Percentiles rank a stretch among this genome's conserved stretches.
phyloP scores from a whole-genome alignment of 176 grass and related monocot species.

The Ensete ventricosum region DNA sequence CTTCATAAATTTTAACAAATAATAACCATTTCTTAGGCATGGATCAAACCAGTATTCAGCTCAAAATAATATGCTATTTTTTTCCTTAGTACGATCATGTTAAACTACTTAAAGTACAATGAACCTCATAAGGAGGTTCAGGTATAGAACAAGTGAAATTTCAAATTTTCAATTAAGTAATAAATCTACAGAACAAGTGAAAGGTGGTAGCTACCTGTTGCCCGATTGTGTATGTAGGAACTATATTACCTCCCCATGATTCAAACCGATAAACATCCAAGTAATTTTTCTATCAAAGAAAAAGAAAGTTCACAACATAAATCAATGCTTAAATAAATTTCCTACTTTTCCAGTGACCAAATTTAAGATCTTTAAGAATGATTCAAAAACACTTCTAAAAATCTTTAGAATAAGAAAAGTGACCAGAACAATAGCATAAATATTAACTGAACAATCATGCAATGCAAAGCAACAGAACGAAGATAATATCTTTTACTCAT shows the following conservation, averaged over 20 bases:
- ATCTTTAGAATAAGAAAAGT: neutral
- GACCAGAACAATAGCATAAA: neutral
- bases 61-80: too few relatives aligned
- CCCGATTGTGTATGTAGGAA: slow-evolving; percentile 75
- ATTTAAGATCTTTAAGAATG: neutral
- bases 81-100: too few relatives aligned
- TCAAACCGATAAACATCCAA: slow-evolving; percentile 92
- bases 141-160: neutral
- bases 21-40: too few relatives aligned
- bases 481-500: neutral
- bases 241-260: slow-evolving; percentile 83
- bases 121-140: neutral
- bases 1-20: too few relatives aligned
- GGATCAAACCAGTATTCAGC: too few relatives aligned
- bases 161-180: neutral
- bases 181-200: neutral
- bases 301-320: slow-evolving; percentile 18
- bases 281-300: slow-evolving; percentile 79
- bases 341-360: neutral
- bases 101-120: neutral
- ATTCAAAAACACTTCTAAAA: neutral
- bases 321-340: neutral
- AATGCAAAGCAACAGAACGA: neutral
- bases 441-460: neutral
- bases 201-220: slow-evolving; percentile 53